Evolutionary conservation across 441 rosid species (phyloP).

Genomic region (Codiaeum variegatum): DNA sequence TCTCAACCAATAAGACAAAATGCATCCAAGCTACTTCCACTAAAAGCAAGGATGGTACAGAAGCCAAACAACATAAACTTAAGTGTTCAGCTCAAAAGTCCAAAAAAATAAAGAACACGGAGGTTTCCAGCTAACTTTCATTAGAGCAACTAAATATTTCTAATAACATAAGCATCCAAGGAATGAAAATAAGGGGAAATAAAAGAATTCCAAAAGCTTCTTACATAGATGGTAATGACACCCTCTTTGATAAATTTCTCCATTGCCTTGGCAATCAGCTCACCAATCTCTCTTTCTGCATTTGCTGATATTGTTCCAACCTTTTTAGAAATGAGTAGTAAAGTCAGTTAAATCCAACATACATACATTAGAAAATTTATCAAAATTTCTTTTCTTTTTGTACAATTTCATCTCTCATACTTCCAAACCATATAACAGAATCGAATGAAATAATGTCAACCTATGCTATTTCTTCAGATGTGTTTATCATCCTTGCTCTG

Average conservation of each 20-base stretch:
- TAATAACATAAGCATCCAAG: neutral
- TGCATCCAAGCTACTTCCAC: neutral
- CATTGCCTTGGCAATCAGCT: slow-evolving; percentile 79
- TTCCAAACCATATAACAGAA: neutral
- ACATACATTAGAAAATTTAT: neutral
- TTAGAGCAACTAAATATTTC: neutral
- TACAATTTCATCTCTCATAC: neutral
- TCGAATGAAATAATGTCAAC: slow-evolving; percentile 19
- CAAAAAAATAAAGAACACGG: slow-evolving; percentile 5
- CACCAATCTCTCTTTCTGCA: slow-evolving; percentile 80
- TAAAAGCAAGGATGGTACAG: neutral
- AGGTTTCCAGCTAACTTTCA: neutral
- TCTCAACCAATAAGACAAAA: neutral
- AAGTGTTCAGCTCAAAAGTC: neutral
- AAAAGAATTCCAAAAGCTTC: slow-evolving; percentile 10
- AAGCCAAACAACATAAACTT: neutral
- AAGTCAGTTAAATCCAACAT: neutral
- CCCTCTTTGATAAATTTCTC: slow-evolving; percentile 83
- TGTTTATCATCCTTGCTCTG: slow-evolving; percentile 70
- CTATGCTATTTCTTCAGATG: slow-evolving; percentile 83
- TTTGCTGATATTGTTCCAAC: slow-evolving; percentile 71
- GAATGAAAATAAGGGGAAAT: neutral
- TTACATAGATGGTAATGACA: slow-evolving; percentile 66
- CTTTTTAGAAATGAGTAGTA: slow-evolving; percentile 1
- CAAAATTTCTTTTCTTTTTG: neutral